Base-by-base conservation (phyloP, 192 early-diverging fungal genomes). In the Thoreauomyces humboldtii region DNA sequence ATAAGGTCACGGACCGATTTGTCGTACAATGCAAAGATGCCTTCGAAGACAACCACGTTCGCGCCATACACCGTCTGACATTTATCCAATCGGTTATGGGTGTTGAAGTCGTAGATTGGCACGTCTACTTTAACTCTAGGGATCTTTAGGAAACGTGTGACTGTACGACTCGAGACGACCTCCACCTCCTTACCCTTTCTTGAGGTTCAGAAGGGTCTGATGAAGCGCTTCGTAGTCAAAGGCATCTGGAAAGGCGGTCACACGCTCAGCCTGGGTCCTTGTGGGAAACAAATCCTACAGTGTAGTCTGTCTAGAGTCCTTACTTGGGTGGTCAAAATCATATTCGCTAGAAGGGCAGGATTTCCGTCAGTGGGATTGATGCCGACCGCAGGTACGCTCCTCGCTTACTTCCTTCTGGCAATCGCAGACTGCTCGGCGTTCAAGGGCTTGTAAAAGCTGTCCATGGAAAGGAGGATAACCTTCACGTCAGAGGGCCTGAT, bases 11-110 rank as follows among this genome's bases (percentile, higher is more conserved):
- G 77, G 24, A 98, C 85, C 33, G 72, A 78, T 29, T 86, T 82
- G 66, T 95, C 92, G 69, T 93, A 93, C 31, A 98, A 74, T 7
- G 93, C 96, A 85, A 98, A 96, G 61, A 98, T 98, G 44, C 96
- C 96, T 70, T 98, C 96, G 74, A 98, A 96, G 43, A 96, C 92
- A 42, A 98, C 82, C 4, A 98, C 89, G 56, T 94, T 96, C 19
- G 94, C 96, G 50, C 94, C 94, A 72, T 98, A 96, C 9, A 95
- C 73, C 2, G 85, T 75, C 59, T 82, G 86, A 7, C 80, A 74
- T 69, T 87, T 82, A 56, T 88, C 71, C 33, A 77, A 86, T 60
- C 91, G 81, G 67, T 89, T 82, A 69, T 97, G 94, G 0, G 89
- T 92, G 24, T 78, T 60, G 74, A 98, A 98, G 68, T 95, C 89